Evolutionary conservation across 768 basidiomycete genomes (phyloP).

Genomic region (Collybia sordida): DNA sequence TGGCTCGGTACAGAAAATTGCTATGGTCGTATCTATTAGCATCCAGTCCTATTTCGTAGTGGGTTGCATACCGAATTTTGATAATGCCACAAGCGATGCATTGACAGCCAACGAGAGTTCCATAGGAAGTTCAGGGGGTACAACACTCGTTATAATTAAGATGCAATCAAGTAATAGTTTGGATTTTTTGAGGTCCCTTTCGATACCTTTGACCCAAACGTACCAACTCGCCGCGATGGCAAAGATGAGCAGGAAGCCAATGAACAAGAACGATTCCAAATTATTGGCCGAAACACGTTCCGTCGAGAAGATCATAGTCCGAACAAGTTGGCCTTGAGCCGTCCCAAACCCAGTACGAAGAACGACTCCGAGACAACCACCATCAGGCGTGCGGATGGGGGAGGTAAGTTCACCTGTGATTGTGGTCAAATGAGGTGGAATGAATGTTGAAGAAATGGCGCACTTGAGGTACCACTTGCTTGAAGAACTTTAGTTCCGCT

Average conservation of each 20-base stretch:
- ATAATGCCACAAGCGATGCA: conserved; percentile 88
- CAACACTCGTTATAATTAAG: conserved; percentile 94
- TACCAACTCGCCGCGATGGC: conserved; percentile 98
- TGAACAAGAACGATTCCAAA: conserved; percentile 93
- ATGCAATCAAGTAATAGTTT: conserved; percentile 95
- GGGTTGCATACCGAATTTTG: conserved; percentile 79
- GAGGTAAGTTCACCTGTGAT: conserved; percentile 33
- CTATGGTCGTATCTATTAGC: conserved; percentile 35
- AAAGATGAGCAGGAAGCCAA: conserved; percentile 96
- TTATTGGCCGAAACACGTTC: conserved; percentile 98
- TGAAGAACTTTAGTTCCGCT: conserved; percentile 98
- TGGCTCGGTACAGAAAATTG: conserved; percentile 98
- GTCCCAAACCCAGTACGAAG: conserved; percentile 97
- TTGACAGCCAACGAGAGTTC: conserved; percentile 96
- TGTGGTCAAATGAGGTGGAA: conserved; percentile 1
- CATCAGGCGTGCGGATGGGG: conserved; percentile 76
- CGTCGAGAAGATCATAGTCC: conserved; percentile 99
- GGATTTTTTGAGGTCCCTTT: conserved; percentile 89
- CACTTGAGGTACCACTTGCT: conserved; percentile 53
- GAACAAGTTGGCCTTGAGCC: conserved; percentile 93
- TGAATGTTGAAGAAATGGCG: conserved; percentile 10
- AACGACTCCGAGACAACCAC: conserved; percentile 89
- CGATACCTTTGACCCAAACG: conserved; percentile 96
- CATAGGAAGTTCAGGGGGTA: conserved; percentile 98
- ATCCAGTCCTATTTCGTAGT: background rate